phyloP scores from a whole-genome alignment of 2,329 filamentous ascomycete genomes.

The Lachnellula willkommii region DNA sequence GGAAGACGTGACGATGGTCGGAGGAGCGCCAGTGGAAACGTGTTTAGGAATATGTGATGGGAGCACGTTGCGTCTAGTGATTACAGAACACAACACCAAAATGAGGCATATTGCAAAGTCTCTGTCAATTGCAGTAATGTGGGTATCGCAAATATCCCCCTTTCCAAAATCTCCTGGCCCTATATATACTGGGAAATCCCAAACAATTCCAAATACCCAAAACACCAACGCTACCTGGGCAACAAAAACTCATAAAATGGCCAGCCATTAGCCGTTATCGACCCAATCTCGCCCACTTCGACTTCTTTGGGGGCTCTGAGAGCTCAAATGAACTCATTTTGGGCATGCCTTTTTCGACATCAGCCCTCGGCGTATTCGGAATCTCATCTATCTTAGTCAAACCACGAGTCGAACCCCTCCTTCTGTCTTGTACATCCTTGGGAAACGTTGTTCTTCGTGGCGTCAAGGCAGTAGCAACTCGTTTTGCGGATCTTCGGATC shows the following conservation, averaged over 20 bases:
- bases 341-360: slow-evolving; percentile 52
- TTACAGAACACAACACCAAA: background rate
- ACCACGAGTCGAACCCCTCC: slow-evolving; percentile 35
- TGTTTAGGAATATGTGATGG: slow-evolving; percentile 60
- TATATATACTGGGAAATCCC: slow-evolving; percentile 9
- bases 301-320: slow-evolving; percentile 27
- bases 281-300: slow-evolving; percentile 28
- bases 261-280: slow-evolving; percentile 17
- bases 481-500: slow-evolving; percentile 62
- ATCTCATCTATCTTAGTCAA: slow-evolving; percentile 48
- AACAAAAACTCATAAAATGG: slow-evolving; percentile 8
- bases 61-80: too few species aligned
- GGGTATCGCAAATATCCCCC: background rate
- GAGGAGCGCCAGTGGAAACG: slow-evolving; percentile 71
- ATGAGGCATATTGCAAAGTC: background rate
- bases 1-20: slow-evolving; percentile 39
- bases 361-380: slow-evolving; percentile 53
- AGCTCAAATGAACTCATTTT: slow-evolving; percentile 30
- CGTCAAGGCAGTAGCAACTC: slow-evolving; percentile 57
- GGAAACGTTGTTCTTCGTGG: slow-evolving; percentile 58
- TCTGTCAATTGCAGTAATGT: background rate
- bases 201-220: slow-evolving; percentile 1
- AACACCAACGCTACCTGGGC: slow-evolving; percentile 9
- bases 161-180: background rate
- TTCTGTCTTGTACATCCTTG: slow-evolving; percentile 46